Evolutionary conservation across 2,329 filamentous ascomycete species (phyloP), one percentile per base, ranked within the genome.

Genomic region (Sclerotinia glacialis): DNA sequence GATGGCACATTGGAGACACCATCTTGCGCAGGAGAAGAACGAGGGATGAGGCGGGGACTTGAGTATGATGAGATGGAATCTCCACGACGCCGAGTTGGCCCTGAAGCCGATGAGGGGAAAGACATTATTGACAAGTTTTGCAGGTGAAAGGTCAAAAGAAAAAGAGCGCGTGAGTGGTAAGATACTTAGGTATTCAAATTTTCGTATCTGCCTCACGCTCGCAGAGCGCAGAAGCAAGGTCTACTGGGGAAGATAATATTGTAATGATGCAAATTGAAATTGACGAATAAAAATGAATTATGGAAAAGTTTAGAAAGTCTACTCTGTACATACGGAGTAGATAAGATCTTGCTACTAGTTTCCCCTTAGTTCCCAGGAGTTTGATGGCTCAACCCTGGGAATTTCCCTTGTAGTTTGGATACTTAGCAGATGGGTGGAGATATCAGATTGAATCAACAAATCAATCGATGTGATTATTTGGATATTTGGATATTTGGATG

Each of bases 31-130:
- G 67, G 69, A 14, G 69, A 66, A 16, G 69, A 68, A 46, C 69
- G 68, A 50, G 74, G 72, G 44, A 75, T 75, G 1, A 69, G 52
- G 34, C 69, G 66, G n/a, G 74, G 72, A 69, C 71, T 73, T 3
- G 74, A 72, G 65, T 70, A 69, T 21, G 74, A 74, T 46, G 68
- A 67, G 5, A 47, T 21, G 18, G 65, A 68, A 59, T 23, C 73
- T 75, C 44, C 67, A 66, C 26, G 71, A 66, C 66, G 66, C 63
- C 72, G 69, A 50, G 52, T 16, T 26, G 74, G 70, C 61, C 65
- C 65, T 55, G 71, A 67, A 59, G 52, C 28, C n/a, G 74, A 66
- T 55, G 72, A 69, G 54, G 73, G 69, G 28, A 72, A 66, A 47
- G 72, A 74, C 73, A 75, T 75, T 64, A 42, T 55, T 40, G 46